Base-by-base conservation (phyloP, 2,329 filamentous ascomycete genomes). In the Pleurostoma richardsiae region DNA sequence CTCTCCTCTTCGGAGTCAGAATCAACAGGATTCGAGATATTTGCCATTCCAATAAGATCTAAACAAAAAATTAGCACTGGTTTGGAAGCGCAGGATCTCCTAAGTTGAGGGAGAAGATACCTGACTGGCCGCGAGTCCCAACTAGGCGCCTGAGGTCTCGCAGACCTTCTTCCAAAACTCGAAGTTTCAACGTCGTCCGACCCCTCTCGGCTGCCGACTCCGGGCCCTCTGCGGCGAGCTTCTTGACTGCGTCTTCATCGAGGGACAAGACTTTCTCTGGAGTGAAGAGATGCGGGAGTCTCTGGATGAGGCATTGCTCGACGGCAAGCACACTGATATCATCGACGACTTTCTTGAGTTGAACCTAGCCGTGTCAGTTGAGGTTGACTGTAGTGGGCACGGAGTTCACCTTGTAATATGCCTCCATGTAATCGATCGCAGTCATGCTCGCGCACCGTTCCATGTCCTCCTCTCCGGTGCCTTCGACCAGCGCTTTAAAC, bases 361-460 rank as follows among this genome's bases (percentile, higher is more conserved):
- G 55, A 4, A 61, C 56, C 55, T 65, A 43, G 11, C 49, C 40
- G n/a, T 10, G 6, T n/a, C 10, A 27, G 30, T 2, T 8, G 26
- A 43, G 39, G 26, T 7, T 30, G 10, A 19, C 7, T 5, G 8
- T 4, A 6, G 10, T 2, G 7, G 4, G 41, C 27, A 42, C 39
- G 29, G 29, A 29, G 33, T 48, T 49, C 45, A 71, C 70, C 62
- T 72, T 68, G 56, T 74, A 74, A 52, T 72, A 74, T 2, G 70
- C 68, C 43, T 70, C 53, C 63, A 72, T 68, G 42, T 61, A 64
- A 47, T 71, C 63, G 5, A 66, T 47, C 7, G 65, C 66, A 43
- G 68, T 60, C 1, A 59, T 64, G 19, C 64, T 66, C 4, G 68
- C 67, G 48, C 59, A 64, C 2, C 46, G 46, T 39, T 65, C 59